Conservation (phyloP, 768 basidiomycete genomes). For the Lactarius sp. region DNA sequence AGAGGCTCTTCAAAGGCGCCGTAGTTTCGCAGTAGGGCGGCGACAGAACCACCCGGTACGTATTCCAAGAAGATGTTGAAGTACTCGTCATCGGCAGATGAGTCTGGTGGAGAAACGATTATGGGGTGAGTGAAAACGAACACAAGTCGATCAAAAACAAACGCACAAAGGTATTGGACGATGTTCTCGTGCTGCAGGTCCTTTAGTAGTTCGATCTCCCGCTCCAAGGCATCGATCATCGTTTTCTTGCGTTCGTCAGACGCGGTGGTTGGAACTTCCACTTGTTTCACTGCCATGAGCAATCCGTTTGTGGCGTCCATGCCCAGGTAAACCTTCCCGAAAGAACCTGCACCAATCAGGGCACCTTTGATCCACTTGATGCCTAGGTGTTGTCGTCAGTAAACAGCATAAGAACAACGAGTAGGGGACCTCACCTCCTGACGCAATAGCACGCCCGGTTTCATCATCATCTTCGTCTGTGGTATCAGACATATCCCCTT, state of each 20-base stretch:
- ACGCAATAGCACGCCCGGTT: conserved; percentile 49
- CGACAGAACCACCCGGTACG: conserved; percentile 92
- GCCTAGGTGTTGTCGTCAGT: conserved; percentile 33
- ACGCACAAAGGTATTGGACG: conserved; percentile 94
- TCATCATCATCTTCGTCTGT: conserved; percentile 46
- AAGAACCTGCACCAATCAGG: conserved; percentile 90
- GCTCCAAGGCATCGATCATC: conserved; percentile 88
- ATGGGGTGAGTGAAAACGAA: conserved; percentile 3
- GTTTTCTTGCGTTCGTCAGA: conserved; percentile 91
- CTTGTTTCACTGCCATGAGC: conserved; percentile 97
- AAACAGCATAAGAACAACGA: not conserved
- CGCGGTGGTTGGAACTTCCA: conserved; percentile 79
- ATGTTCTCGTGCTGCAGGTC: conserved; percentile 94
- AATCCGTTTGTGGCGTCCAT: conserved; percentile 90
- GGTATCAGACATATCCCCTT: conserved; percentile 36
- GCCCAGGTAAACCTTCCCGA: conserved; percentile 91
- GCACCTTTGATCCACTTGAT: conserved; percentile 98
- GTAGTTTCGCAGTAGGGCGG: conserved; percentile 82
- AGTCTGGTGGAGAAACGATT: conserved; percentile 52
- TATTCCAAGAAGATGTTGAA: conserved; percentile 98
- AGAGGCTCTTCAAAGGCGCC: conserved; percentile 93
- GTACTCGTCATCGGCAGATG: conserved; percentile 83
- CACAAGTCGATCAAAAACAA: conserved; percentile 30
- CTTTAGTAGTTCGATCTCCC: conserved; percentile 91
- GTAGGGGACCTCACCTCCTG: conserved; percentile 43